These are phyloP conservation scores for Auxenochlorella pyrenoidosa DNA, from an alignment of 139 green algal species.

Conservation along the genomic window DNA sequence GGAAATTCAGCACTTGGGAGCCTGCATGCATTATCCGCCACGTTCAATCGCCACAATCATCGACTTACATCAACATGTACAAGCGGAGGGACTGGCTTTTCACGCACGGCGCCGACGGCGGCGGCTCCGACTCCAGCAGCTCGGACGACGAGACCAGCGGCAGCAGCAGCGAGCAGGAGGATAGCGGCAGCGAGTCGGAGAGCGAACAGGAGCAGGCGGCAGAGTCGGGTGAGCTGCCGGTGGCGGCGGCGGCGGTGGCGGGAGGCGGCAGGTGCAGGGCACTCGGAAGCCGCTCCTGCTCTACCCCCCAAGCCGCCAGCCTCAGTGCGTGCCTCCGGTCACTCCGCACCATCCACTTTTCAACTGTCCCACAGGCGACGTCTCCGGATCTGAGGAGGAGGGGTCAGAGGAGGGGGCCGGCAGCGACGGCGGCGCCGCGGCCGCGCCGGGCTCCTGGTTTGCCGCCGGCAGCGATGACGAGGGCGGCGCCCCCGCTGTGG, in stretches of 20 bases:
- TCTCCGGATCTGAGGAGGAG: not conserved
- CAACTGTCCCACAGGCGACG: not conserved
- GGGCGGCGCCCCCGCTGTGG: not conserved
- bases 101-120: constrained; percentile 48
- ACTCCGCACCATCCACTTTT: too few species aligned
- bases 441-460: not conserved
- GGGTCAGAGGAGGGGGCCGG: not conserved
- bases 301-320: too few species aligned
- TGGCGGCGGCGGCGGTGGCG: not conserved
- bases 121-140: constrained; percentile 12
- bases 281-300: too few species aligned
- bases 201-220: too few species aligned
- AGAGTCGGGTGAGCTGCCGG: too few species aligned
- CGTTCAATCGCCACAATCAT: too few species aligned
- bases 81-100: constrained; percentile 56
- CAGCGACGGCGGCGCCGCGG: not conserved
- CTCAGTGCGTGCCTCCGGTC: too few species aligned
- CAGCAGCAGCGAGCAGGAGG: not conserved
- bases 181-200: not conserved
- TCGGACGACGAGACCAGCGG: constrained; percentile 14
- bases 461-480: not conserved
- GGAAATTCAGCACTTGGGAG: too few species aligned
- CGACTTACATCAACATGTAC: constrained; percentile 33
- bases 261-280: not conserved
- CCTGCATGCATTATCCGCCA: too few species aligned